A percentile compares a stretch with the other conserved stretches of the same genome.
Conservation (phyloP, 176 grass and related monocot species). For the Triticum monococcum region DNA sequence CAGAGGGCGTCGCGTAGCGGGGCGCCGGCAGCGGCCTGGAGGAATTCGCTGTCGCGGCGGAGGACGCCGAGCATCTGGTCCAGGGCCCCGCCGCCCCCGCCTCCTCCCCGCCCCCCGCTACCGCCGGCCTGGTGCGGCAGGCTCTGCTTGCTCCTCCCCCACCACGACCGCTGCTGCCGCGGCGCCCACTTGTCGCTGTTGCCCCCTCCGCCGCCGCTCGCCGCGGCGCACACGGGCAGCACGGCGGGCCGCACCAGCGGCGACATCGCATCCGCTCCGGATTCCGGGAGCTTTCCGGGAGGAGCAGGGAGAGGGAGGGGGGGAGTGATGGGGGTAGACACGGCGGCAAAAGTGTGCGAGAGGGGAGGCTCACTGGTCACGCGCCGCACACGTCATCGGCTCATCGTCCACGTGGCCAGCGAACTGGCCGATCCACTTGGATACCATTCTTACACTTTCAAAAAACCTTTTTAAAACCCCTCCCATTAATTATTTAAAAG, state of each 20-base stretch:
- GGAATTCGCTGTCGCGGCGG: constrained; percentile 60
- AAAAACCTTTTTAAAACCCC: too few relatives aligned
- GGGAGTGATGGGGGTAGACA: neutral
- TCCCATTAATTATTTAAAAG: too few relatives aligned
- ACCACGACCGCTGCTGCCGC: constrained; percentile 30
- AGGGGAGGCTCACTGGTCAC: neutral
- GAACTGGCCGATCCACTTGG: neutral
- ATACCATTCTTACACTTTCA: too few relatives aligned
- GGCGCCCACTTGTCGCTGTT: constrained; percentile 25
- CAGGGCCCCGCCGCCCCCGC: constrained; percentile 21
- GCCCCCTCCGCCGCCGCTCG: constrained; percentile 12
- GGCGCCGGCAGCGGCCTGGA: constrained; percentile 36
- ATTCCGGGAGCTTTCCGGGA: constrained; percentile 21
- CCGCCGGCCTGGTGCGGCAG: constrained; percentile 30
- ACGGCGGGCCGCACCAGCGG: constrained; percentile 39
- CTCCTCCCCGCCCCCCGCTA: neutral
- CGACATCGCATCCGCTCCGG: constrained; percentile 38
- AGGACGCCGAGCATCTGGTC: constrained; percentile 63
- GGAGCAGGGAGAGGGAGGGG: neutral
- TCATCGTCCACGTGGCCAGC: neutral
- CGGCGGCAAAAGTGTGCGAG: neutral
- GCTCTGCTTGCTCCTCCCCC: constrained; percentile 30
- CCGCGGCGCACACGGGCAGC: constrained; percentile 45
- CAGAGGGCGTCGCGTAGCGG: constrained; percentile 56
- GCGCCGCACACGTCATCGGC: constrained; percentile 5